These are phyloP conservation scores for Tolypocladium paradoxum DNA, from an alignment of 2,329 filamentous ascomycete genomes.

Conservation along the genomic window DNA sequence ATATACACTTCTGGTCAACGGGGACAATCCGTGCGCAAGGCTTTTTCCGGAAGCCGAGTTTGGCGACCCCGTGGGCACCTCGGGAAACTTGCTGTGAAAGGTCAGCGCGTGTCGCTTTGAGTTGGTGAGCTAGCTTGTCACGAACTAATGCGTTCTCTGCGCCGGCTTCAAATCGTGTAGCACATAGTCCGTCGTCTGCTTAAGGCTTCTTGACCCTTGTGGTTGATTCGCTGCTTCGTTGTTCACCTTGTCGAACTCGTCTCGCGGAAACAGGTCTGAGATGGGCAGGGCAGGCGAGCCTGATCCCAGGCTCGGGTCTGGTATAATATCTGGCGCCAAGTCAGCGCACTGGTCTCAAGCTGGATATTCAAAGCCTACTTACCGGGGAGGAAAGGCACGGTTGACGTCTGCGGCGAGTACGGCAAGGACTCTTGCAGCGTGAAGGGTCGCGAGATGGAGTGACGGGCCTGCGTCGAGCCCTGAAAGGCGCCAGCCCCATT, in stretches of 20 bases:
- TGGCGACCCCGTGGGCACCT: conserved; percentile 13
- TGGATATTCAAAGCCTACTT: conserved; percentile 11
- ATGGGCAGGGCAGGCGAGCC: conserved; percentile 41
- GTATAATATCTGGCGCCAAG: conserved; percentile 45
- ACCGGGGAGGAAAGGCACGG: conserved; percentile 71
- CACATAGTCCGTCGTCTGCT: conserved; percentile 63
- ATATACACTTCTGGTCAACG: conserved; percentile 32
- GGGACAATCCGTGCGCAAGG: conserved; percentile 33
- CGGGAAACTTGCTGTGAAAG: conserved; percentile 40
- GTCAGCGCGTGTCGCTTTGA: conserved; percentile 14
- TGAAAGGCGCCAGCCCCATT: conserved; percentile 22
- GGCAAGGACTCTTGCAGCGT: conserved; percentile 66
- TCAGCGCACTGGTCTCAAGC: not conserved
- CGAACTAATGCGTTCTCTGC: conserved; percentile 60
- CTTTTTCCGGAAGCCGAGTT: conserved; percentile 12
- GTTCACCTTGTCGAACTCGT: conserved; percentile 59
- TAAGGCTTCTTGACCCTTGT: conserved; percentile 53
- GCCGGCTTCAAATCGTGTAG: conserved; percentile 61
- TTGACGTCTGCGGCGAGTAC: conserved; percentile 73
- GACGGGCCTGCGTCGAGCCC: conserved; percentile 11
- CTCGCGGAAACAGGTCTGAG: conserved; percentile 36
- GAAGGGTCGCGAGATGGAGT: conserved; percentile 34
- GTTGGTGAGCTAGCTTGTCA: not conserved
- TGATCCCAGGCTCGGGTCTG: conserved; percentile 50
- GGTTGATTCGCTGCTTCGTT: conserved; percentile 50